Base-by-base conservation (phyloP, 257 asterid species). In the Haberlea rhodopensis region DNA sequence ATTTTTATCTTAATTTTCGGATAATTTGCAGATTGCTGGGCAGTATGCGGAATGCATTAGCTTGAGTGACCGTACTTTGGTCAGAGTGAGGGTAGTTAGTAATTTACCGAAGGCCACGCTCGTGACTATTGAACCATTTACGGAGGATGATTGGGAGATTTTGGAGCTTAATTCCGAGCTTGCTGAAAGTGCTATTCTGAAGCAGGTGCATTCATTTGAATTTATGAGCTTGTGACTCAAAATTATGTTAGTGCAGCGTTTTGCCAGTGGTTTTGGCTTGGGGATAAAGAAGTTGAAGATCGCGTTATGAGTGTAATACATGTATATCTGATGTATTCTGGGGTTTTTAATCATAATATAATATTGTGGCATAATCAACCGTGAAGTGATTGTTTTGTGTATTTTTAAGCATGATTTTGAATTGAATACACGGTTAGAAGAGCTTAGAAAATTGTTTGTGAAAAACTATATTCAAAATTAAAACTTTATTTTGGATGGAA, bases 91-190 rank as follows among this genome's bases (percentile, higher is more conserved):
- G 54, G 85, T 85, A 20, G 71, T 78, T 20, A 81, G 86, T 67
- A 85, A 85, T 78, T 71, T 94, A 53, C 87, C 95, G 21, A 83
- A 87, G 77, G 97, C 97, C 13, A 82, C 83, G 21, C 75, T 86
- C 25, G 99, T 94, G 75, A 80, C 95, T 29, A 65, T 90, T 18
- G 99, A 94, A 76, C 97, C 99, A 1, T 95, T 77, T 37, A 90
- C 99, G 1, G 99, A 90, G 84, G 99, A 94, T 74, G 99, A 90
- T 78, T 94, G 99, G 99, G 99, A 94, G 84, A 82, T 90, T 71
- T 67, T 94, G 85, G 99, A 94, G 81, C 97, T 94, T 59, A 94
- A 94, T 76, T 74, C 99, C 10, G 96, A 90, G 86, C 87, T 80
- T 68, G 95, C 99, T 29, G 96, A 90, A 70, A 76, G 79, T 65